Conservation (phyloP, 257 asterid species). For the Asclepias syriaca region DNA sequence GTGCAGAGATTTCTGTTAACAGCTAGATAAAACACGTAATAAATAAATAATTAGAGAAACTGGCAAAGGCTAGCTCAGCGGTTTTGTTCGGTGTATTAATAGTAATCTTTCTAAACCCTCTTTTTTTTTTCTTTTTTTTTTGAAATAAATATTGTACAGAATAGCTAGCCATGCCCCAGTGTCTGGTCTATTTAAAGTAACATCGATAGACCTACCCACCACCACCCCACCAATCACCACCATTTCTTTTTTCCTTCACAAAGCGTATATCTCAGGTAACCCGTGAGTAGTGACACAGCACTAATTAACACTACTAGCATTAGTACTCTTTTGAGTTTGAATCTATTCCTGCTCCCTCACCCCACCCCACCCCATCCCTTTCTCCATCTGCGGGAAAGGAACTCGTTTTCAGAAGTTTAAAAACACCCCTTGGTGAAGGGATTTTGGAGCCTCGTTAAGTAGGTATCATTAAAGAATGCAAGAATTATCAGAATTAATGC, state of each 20-base stretch:
- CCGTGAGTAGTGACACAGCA: constrained; percentile 1
- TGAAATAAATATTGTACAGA: constrained; percentile 1
- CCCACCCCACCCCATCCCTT: neutral
- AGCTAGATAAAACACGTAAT: neutral
- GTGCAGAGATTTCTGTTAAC: neutral
- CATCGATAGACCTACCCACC: constrained; percentile 12
- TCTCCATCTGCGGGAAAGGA: neutral
- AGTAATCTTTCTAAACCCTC: neutral
- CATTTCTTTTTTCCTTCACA: constrained; percentile 7
- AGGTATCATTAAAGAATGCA: neutral
- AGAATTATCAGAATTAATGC: neutral
- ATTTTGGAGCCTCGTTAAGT: too few relatives aligned
- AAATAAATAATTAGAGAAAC: constrained; percentile 13
- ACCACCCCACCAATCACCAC: constrained; percentile 16
- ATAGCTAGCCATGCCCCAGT: constrained; percentile 28
- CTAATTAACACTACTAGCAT: neutral
- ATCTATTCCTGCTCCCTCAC: too few relatives aligned
- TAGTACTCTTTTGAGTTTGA: neutral
- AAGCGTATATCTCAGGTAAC: constrained; percentile 10
- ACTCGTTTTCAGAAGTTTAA: neutral
- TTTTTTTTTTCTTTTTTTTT: neutral
- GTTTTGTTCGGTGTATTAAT: constrained; percentile 11
- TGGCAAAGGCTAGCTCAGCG: constrained; percentile 8
- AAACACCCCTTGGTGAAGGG: too few relatives aligned
- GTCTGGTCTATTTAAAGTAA: constrained; percentile 25